Evolutionary conservation across 2,329 filamentous ascomycete genomes (phyloP).

Genomic region (Pseudogymnoascus sp.): DNA sequence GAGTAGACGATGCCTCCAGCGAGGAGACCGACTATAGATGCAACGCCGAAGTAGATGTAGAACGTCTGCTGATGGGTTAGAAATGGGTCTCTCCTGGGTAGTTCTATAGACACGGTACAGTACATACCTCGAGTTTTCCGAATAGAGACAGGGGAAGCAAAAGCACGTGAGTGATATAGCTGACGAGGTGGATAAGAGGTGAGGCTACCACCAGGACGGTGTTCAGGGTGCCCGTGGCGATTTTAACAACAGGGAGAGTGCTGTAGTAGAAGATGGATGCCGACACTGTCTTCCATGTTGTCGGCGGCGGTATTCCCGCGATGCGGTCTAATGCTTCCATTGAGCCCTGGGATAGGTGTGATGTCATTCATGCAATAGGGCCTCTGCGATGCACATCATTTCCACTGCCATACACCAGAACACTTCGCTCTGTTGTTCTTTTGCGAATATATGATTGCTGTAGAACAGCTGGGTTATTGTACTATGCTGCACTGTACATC

Average conservation of each 20-base stretch:
- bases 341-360: slow-evolving; percentile 6
- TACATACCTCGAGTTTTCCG: slow-evolving; percentile 45
- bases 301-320: slow-evolving; percentile 24
- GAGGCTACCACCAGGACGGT: slow-evolving; percentile 13
- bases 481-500: neutral
- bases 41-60: slow-evolving; percentile 50
- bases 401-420: neutral
- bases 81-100: neutral
- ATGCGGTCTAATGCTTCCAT: slow-evolving; percentile 14
- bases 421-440: neutral
- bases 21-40: slow-evolving; percentile 56
- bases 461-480: neutral
- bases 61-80: slow-evolving; percentile 28
- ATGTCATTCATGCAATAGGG: neutral
- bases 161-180: slow-evolving; percentile 31
- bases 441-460: neutral
- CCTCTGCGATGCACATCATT: neutral
- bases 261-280: slow-evolving; percentile 27
- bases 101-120: too few species aligned
- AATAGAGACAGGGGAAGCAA: slow-evolving; percentile 42
- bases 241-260: slow-evolving; percentile 30
- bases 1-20: slow-evolving; percentile 52
- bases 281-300: slow-evolving; percentile 23
- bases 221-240: slow-evolving; percentile 28
- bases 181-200: slow-evolving; percentile 40